phyloP scores from a whole-genome alignment of 768 basidiomycete species.

The Piloderma croceum region DNA sequence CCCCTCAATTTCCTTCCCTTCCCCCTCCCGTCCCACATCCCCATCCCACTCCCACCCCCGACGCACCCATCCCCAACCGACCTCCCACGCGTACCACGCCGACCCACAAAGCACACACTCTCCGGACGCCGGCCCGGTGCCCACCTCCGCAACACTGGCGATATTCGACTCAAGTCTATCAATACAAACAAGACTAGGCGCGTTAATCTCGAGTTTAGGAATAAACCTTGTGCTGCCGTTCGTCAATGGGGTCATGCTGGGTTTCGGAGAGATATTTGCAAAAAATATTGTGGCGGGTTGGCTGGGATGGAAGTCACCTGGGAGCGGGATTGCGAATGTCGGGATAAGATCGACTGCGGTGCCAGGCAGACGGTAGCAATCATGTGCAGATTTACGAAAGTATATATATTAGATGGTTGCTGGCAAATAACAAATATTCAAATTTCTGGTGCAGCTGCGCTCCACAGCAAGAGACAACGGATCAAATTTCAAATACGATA shows the following conservation, averaged over 20 bases:
- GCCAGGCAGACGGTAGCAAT: background rate
- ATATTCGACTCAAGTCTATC: slow-evolving; percentile 68
- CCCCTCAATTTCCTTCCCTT: slow-evolving; percentile 77
- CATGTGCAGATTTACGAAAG: background rate
- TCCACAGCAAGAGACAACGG: too few species aligned
- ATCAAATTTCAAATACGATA: too few species aligned
- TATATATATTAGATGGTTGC: too few species aligned
- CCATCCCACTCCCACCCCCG: slow-evolving; percentile 25
- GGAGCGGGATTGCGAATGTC: background rate
- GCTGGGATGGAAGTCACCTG: slow-evolving; percentile 37
- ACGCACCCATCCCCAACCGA: slow-evolving; percentile 16
- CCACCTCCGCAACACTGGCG: slow-evolving; percentile 54
- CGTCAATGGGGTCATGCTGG: slow-evolving; percentile 92
- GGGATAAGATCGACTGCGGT: background rate
- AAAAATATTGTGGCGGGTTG: slow-evolving; percentile 62
- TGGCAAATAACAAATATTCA: too few species aligned
- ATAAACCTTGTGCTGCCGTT: slow-evolving; percentile 86
- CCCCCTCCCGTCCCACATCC: slow-evolving; percentile 49
- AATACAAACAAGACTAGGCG: slow-evolving; percentile 58
- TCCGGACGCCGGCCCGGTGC: slow-evolving; percentile 14
- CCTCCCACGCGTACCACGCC: slow-evolving; percentile 10
- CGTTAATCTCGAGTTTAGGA: slow-evolving; percentile 66
- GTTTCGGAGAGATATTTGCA: slow-evolving; percentile 93
- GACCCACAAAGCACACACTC: slow-evolving; percentile 11
- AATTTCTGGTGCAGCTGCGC: too few species aligned